phyloP scores from a whole-genome alignment of 176 grass and related monocot species.

The Zoysia pacifica region DNA sequence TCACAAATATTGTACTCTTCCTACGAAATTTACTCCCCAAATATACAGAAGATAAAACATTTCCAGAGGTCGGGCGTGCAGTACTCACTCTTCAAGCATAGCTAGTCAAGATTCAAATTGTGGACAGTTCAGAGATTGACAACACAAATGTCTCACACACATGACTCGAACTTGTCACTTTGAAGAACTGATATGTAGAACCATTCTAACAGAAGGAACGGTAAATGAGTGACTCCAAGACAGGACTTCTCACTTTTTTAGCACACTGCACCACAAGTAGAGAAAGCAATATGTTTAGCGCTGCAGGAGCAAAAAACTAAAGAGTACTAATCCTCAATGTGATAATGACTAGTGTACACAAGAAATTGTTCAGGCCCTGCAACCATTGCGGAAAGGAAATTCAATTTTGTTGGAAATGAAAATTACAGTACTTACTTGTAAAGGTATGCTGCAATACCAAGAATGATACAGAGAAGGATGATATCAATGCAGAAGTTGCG shows the following conservation, averaged over 20 bases:
- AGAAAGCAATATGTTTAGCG: not conserved
- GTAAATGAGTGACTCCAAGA: not conserved
- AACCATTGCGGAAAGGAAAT: not conserved
- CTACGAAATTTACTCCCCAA: conserved; percentile 25
- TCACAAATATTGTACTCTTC: not conserved
- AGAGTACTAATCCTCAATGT: not conserved
- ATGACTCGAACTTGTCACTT: not conserved
- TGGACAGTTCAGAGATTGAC: not conserved
- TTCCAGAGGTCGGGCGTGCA: not conserved
- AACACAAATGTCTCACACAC: not conserved
- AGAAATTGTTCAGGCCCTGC: not conserved
- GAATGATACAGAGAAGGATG: conserved; percentile 76
- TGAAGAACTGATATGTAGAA: conserved; percentile 9
- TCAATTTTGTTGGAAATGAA: not conserved
- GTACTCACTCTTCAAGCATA: conserved; percentile 5
- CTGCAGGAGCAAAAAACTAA: not conserved
- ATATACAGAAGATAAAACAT: conserved; percentile 39
- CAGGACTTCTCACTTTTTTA: conserved; percentile 54
- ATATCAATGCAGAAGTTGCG: conserved; percentile 87
- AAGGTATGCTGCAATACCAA: conserved; percentile 81
- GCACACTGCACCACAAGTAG: conserved; percentile 43
- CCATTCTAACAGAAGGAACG: not conserved
- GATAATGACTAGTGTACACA: not conserved
- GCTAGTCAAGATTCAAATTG: conserved; percentile 15
- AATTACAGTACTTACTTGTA: conserved; percentile 66